Conservation (phyloP, 2,329 filamentous ascomycete species). For the Colletotrichum sp. region DNA sequence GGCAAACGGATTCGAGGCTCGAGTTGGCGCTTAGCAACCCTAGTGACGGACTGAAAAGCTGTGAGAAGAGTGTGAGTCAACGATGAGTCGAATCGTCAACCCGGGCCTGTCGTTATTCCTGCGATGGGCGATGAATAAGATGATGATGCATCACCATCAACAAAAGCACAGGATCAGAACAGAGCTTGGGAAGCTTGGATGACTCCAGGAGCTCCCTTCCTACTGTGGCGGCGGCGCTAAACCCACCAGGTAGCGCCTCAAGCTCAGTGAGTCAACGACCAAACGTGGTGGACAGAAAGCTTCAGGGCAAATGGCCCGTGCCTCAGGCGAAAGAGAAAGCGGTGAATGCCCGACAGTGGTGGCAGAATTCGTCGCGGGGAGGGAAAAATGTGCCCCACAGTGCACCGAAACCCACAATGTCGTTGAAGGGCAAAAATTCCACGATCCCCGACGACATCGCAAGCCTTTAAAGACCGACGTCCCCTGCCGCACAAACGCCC, state of each 20-base stretch:
- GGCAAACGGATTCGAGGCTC: neutral
- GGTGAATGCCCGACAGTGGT: constrained; percentile 8
- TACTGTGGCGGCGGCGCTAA: constrained; percentile 1
- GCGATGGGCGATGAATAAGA: neutral
- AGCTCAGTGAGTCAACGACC: neutral
- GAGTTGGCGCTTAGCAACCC: neutral
- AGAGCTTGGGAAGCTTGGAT: neutral
- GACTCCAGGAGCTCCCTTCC: neutral
- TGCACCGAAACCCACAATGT: constrained; percentile 22
- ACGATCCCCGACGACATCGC: constrained; percentile 18
- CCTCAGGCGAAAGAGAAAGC: constrained; percentile 16
- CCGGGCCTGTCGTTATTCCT: neutral
- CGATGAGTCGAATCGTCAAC: constrained; percentile 5
- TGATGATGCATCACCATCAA: neutral
- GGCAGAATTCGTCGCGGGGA: constrained; percentile 20
- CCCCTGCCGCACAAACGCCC: constrained; percentile 18
- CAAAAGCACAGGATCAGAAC: neutral
- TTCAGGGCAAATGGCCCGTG: neutral
- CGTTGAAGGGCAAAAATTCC: constrained; percentile 23
- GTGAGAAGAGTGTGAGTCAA: neutral
- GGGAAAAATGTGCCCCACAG: constrained; percentile 19
- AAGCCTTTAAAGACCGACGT: constrained; percentile 22
- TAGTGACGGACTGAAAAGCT: neutral
- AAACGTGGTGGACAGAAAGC: neutral
- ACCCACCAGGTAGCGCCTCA: neutral